phyloP scores from a whole-genome alignment of 768 basidiomycete genomes.

The Dacryopinax primogenitus region DNA sequence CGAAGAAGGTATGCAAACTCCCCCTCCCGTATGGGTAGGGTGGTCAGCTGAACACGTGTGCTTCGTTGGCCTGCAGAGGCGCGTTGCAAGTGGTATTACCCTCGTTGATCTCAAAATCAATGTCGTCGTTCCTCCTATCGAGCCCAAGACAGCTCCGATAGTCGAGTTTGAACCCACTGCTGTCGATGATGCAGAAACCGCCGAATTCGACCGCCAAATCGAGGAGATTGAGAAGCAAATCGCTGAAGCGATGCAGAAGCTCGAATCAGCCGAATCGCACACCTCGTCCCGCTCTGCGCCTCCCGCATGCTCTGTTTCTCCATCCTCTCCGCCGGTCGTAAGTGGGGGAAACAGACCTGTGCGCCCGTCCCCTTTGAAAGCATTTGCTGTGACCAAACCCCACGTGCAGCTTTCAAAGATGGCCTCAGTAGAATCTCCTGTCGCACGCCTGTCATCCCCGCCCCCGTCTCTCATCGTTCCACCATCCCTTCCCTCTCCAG shows the following conservation, averaged over 20 bases:
- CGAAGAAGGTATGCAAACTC: slow-evolving; percentile 5
- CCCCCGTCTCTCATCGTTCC: neutral
- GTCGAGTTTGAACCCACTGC: slow-evolving; percentile 6
- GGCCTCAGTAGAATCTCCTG: neutral
- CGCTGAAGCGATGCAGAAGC: slow-evolving; percentile 7
- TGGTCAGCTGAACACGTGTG: slow-evolving; percentile 1
- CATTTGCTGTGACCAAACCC: neutral
- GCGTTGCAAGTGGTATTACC: slow-evolving; percentile 3
- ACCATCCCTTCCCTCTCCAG: neutral
- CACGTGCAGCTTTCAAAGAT: neutral
- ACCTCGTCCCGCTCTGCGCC: neutral
- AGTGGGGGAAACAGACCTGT: neutral
- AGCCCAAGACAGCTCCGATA: neutral
- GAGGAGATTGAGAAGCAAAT: slow-evolving; percentile 51
- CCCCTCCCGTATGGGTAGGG: slow-evolving; percentile 7
- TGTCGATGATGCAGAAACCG: slow-evolving; percentile 41
- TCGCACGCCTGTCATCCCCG: neutral
- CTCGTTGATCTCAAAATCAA: slow-evolving; percentile 4
- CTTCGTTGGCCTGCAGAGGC: neutral
- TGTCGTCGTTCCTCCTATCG: neutral
- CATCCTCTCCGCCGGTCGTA: neutral
- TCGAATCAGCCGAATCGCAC: neutral
- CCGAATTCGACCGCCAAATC: slow-evolving; percentile 58
- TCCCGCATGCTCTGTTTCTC: neutral
- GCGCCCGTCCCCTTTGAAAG: neutral